Percentiles rank a stretch among this genome's conserved stretches.
Evolutionary conservation across 345 rosid species (phyloP).

Genomic region (Lumnitzera littorea): DNA sequence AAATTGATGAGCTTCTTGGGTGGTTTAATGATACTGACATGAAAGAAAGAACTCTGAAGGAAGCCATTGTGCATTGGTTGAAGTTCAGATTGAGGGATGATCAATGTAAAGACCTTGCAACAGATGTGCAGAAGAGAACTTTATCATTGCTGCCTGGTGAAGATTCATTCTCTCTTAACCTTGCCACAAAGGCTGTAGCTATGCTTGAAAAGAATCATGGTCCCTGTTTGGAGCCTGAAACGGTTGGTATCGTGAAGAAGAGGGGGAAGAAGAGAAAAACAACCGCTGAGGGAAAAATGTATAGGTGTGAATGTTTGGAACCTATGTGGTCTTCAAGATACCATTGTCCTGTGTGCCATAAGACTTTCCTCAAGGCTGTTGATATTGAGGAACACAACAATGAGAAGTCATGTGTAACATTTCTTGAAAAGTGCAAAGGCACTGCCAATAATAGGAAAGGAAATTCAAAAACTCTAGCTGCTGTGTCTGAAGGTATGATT

Average conservation of each 20-base stretch:
- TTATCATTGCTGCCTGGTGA: constrained; percentile 10
- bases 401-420: constrained; percentile 30
- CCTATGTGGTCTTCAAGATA: constrained; percentile 64
- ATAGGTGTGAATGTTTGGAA: constrained; percentile 82
- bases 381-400: constrained; percentile 59
- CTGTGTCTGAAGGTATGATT: constrained; percentile 21
- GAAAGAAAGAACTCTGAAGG: constrained; percentile 72
- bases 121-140: constrained; percentile 18
- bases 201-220: constrained; percentile 73
- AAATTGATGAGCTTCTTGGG: constrained; percentile 53
- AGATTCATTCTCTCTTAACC: constrained; percentile 16
- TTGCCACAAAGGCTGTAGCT: constrained; percentile 59
- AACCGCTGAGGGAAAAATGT: constrained; percentile 42
- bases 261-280: constrained; percentile 43
- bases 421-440: constrained; percentile 38
- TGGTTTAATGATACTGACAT: constrained; percentile 63
- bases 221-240: constrained; percentile 36
- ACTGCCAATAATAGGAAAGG: constrained; percentile 35
- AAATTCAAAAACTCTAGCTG: constrained; percentile 24
- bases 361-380: constrained; percentile 38
- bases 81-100: constrained; percentile 46
- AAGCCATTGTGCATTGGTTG: constrained; percentile 53
- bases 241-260: constrained; percentile 30
- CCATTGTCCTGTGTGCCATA: constrained; percentile 85
- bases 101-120: constrained; percentile 24